These are phyloP conservation scores for Borovskyia barvae DNA, from an alignment of 208 protist genomes.

Conservation along the genomic window DNA sequence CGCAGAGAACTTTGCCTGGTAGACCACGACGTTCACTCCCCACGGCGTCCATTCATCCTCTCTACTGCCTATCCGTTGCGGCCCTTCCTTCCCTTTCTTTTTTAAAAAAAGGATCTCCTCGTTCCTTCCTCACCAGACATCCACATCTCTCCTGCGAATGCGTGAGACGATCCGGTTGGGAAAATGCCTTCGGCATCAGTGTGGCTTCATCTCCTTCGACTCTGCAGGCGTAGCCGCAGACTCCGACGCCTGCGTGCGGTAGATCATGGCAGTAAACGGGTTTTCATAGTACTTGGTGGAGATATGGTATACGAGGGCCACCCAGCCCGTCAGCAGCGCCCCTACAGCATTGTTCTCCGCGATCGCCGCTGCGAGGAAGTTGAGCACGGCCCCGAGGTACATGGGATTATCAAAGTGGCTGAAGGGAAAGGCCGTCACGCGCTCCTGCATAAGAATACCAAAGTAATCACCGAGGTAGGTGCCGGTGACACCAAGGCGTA, in stretches of 20 bases:
- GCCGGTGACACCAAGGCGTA: constrained; percentile 85
- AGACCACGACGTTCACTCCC: too few species aligned
- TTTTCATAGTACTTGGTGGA: constrained; percentile 87
- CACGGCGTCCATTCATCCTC: too few species aligned
- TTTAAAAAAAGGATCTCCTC: too few species aligned
- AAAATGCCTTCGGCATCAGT: background rate
- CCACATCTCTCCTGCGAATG: too few species aligned
- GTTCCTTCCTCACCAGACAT: too few species aligned
- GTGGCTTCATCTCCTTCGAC: background rate
- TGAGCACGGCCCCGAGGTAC: constrained; percentile 91
- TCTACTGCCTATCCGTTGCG: too few species aligned
- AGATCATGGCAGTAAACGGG: constrained; percentile 91
- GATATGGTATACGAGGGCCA: constrained; percentile 86
- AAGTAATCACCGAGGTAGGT: constrained; percentile 96
- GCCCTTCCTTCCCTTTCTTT: too few species aligned
- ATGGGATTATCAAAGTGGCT: constrained; percentile 92
- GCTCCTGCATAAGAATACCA: constrained; percentile 86
- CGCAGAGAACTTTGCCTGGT: too few species aligned
- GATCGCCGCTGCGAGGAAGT: constrained; percentile 82
- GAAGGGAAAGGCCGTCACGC: constrained; percentile 92
- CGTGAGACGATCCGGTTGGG: too few species aligned
- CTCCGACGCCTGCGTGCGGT: constrained; percentile 26
- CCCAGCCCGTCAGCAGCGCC: constrained; percentile 56
- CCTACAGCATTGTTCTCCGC: constrained; percentile 68
- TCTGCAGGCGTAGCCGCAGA: too few species aligned